phyloP scores from a whole-genome alignment of 1,284 basidiomycete genomes.

The Apiotrichum domesticum region DNA sequence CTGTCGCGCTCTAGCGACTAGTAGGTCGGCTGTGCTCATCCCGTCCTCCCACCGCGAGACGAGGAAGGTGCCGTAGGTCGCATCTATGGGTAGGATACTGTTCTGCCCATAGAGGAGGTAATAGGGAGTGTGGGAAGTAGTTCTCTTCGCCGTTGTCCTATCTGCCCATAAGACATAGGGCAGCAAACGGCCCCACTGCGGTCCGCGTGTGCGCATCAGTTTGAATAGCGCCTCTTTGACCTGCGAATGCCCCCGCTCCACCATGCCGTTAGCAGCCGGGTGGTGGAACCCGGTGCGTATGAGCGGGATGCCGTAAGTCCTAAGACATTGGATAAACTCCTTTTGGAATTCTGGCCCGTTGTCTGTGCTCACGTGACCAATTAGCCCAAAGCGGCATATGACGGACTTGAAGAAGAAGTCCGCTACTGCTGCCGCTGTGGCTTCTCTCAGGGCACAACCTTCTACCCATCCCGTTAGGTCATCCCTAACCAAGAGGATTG shows the following conservation, averaged over 20 bases:
- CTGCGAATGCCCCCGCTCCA: slow-evolving; percentile 5
- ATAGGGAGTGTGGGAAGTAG: background rate
- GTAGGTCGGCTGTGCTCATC: background rate
- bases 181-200: background rate
- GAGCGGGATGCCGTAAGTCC: background rate
- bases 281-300: background rate
- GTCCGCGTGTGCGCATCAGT: background rate
- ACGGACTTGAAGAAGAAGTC: background rate
- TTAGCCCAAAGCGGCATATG: background rate
- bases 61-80: background rate
- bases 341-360: background rate
- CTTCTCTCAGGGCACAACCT: background rate
- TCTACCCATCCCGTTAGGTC: slow-evolving; percentile 7
- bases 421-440: background rate
- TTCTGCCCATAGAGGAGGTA: slow-evolving; percentile 4
- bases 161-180: slow-evolving; percentile 3
- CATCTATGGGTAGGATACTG: slow-evolving; percentile 4
- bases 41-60: background rate
- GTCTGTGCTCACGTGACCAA: slow-evolving; percentile 1
- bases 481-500: background rate
- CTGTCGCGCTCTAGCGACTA: background rate
- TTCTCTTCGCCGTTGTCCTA: slow-evolving; percentile 3
- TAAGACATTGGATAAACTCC: background rate
- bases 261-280: slow-evolving; percentile 3
- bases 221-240: slow-evolving; percentile 10